phyloP scores from a whole-genome alignment of 1,139 yeast species.

The Kodamaea plutei region DNA sequence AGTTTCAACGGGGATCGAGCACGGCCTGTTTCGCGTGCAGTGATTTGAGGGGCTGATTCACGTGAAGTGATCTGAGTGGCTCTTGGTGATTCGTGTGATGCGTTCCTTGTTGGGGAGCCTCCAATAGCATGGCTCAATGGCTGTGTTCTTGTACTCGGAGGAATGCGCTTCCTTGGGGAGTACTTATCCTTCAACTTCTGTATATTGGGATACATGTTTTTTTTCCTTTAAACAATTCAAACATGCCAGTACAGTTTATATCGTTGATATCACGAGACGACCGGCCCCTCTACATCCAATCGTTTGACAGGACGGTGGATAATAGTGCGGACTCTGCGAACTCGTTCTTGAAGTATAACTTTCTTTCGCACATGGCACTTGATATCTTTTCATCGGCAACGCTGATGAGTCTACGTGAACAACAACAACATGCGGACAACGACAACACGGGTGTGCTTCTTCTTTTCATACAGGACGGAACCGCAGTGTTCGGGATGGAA shows the following conservation, averaged over 20 bases:
- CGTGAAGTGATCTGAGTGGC: too few species aligned
- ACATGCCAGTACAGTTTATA: slow-evolving; percentile 34
- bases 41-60: too few species aligned
- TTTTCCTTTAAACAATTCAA: slow-evolving; percentile 9
- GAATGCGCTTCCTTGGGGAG: slow-evolving; percentile 14
- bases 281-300: slow-evolving; percentile 57
- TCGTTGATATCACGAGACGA: slow-evolving; percentile 54
- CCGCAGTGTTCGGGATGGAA: slow-evolving; percentile 59
- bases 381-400: slow-evolving; percentile 58
- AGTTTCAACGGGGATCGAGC: too few species aligned
- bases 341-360: slow-evolving; percentile 54
- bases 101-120: too few species aligned
- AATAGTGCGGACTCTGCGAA: slow-evolving; percentile 28
- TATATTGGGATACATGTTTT: slow-evolving; percentile 10
- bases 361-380: slow-evolving; percentile 62
- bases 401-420: slow-evolving; percentile 37
- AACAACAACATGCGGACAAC: slow-evolving; percentile 28
- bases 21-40: neutral
- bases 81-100: too few species aligned
- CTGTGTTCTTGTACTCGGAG: too few species aligned
- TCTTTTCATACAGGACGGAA: slow-evolving; percentile 57
- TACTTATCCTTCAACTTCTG: slow-evolving; percentile 15
- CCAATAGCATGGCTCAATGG: too few species aligned
- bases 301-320: slow-evolving; percentile 30
- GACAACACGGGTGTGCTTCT: slow-evolving; percentile 32